These are phyloP conservation scores for Hyaloperonospora arabidopsidis DNA, from an alignment of 352 stramenopile species.

Conservation along the genomic window DNA sequence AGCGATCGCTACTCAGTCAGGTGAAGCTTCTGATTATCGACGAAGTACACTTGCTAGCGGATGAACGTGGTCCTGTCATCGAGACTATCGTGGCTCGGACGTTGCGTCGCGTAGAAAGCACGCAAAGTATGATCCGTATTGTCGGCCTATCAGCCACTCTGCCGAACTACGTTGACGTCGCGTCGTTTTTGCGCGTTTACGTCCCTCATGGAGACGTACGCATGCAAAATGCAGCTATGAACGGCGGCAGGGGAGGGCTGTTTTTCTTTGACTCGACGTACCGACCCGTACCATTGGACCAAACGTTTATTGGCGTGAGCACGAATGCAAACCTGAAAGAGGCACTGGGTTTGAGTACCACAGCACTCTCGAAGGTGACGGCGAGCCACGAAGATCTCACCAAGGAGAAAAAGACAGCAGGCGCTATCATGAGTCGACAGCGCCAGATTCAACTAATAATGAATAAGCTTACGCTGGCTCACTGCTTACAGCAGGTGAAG, in stretches of 20 bases:
- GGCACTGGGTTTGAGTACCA: conserved; percentile 42
- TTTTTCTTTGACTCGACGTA: conserved; percentile 98
- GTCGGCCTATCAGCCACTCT: conserved; percentile 97
- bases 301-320: conserved; percentile 97
- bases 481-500: conserved; percentile 60
- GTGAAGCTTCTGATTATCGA: conserved; percentile 99
- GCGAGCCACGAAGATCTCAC: conserved; percentile 40
- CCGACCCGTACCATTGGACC: conserved; percentile 95
- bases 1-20: conserved; percentile 85
- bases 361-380: conserved; percentile 37
- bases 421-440: conserved; percentile 45
- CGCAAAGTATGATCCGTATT: conserved; percentile 95
- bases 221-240: conserved; percentile 62
- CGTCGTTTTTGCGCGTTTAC: conserved; percentile 94
- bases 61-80: conserved; percentile 97
- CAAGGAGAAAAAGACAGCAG: conserved; percentile 33
- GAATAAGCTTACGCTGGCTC: conserved; percentile 75
- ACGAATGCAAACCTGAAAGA: conserved; percentile 61
- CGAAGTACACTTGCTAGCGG: conserved; percentile 98
- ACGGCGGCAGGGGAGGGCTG: conserved; percentile 81
- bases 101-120: conserved; percentile 95
- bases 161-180: conserved; percentile 99
- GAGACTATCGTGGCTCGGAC: conserved; percentile 98
- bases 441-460: conserved; percentile 71
- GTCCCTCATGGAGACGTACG: conserved; percentile 43